Evolutionary conservation across 768 basidiomycete species (phyloP), one percentile per base, ranked within the genome.

Genomic region (Paxillus rubicundulus): DNA sequence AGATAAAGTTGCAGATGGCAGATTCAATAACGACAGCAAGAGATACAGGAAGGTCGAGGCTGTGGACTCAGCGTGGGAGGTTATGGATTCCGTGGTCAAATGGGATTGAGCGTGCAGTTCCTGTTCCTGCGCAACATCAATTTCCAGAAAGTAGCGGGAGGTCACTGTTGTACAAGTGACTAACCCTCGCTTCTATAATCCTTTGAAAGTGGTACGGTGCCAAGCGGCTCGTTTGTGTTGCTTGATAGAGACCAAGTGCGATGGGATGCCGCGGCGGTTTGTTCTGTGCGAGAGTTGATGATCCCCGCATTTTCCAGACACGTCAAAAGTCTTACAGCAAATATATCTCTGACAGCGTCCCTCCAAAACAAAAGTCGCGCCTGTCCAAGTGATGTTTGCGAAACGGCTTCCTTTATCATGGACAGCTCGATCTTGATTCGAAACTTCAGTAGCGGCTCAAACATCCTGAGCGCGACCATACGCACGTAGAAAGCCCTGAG

Each of bases 341-440:
- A 73, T 18, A 91, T 81, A 43, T 72, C 78, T 61, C 84, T 87
- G 24, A 92, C 62, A 12, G 87, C 84, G 63, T 94, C 89, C 60
- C 82, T 80, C 91, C 91, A 94, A 66, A 92, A 93, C 65, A 92
- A 85, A 74, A 91, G 80, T 57, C 89, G 78, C 79, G 92, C 89
- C 65, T 83, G 82, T n/a, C 89, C 91, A 50, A 93, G 82, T 36
- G 79, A 74, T 33, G 80, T 65, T 53, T 86, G 87, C 16, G 89
- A 88, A 13, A 89, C 86, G 36, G 77, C 74, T 55, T 94, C 92
- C 67, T 85, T 87, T 16, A 91, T 71, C 64, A 74, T 86, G 9
- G 90, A 85, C 49, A 92, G 70, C 65, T 93, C 91, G 49, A 88
- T 80, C 87, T 91, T 39, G 13, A 46, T 43, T n/a, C 21, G 5